Percentiles rank a stretch among this genome's conserved stretches.
phyloP scores from a whole-genome alignment of 306 rosid genomes.

The Sesbania bispinosa region DNA sequence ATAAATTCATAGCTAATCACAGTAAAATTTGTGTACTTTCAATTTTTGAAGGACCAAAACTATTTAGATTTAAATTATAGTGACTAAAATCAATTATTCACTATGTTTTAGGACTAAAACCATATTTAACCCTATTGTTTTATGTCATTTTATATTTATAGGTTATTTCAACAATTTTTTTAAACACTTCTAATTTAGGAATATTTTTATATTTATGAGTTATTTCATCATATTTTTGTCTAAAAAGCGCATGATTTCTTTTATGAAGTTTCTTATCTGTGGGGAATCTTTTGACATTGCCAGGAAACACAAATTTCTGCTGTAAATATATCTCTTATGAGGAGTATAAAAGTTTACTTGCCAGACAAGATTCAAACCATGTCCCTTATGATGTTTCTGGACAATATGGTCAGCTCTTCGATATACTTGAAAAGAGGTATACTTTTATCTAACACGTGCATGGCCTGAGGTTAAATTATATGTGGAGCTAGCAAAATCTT shows the following conservation, averaged over 20 bases:
- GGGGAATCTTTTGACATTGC: slow-evolving; percentile 16
- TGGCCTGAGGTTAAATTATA: not conserved
- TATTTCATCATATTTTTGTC: too few relatives aligned
- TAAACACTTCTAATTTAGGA: too few relatives aligned
- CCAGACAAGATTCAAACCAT: slow-evolving; percentile 63
- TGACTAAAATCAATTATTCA: too few relatives aligned
- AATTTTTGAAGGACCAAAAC: too few relatives aligned
- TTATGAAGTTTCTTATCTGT: slow-evolving; percentile 5
- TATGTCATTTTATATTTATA: too few relatives aligned
- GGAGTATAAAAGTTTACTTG: slow-evolving; percentile 65
- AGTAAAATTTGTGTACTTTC: too few relatives aligned
- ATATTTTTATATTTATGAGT: too few relatives aligned
- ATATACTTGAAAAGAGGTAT: slow-evolving; percentile 69
- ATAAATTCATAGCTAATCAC: too few relatives aligned
- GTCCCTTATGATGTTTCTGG: slow-evolving; percentile 78
- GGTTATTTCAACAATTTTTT: too few relatives aligned
- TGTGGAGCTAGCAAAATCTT: not conserved
- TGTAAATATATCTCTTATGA: slow-evolving; percentile 74
- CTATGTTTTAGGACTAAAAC: too few relatives aligned
- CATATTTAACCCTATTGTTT: too few relatives aligned
- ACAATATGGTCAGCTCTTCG: slow-evolving; percentile 75
- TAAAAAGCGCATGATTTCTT: slow-evolving; percentile 7
- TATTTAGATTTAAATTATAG: too few relatives aligned
- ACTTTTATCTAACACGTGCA: slow-evolving; percentile 1
- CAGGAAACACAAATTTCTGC: slow-evolving; percentile 94